Evolutionary conservation across 1,139 yeast species (phyloP).

Genomic region (Geotrichum macrosporum): DNA sequence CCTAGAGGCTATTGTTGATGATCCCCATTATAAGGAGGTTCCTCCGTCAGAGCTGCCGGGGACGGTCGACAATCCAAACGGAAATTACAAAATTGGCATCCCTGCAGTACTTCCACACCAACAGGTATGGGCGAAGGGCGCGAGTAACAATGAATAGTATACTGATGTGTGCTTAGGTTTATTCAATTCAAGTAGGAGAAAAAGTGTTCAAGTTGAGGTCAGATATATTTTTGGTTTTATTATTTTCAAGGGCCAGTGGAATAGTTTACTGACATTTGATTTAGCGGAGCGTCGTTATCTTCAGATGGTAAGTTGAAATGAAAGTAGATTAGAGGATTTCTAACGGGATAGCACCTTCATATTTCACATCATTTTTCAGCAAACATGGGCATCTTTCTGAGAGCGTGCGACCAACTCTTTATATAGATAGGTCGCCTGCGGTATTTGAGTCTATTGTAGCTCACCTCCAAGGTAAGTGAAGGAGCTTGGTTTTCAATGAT

Average conservation of each 20-base stretch:
- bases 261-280: conserved; percentile 5
- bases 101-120: conserved; percentile 60
- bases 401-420: conserved; percentile 44
- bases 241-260: too few species aligned
- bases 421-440: conserved; percentile 71
- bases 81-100: conserved; percentile 45
- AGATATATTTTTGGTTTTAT: neutral
- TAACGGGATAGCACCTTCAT: conserved; percentile 40
- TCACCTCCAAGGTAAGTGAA: conserved; percentile 58
- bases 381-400: conserved; percentile 30
- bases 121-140: conserved; percentile 31
- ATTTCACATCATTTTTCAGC: conserved; percentile 46
- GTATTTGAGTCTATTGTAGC: conserved; percentile 61
- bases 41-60: conserved; percentile 21
- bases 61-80: conserved; percentile 20
- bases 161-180: conserved; percentile 39
- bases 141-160: neutral
- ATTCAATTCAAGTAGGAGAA: conserved; percentile 68
- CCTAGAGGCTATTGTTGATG: neutral
- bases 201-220: conserved; percentile 35
- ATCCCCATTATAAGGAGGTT: conserved; percentile 3
- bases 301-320: conserved; percentile 51
- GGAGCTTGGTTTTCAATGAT: too few species aligned
- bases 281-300: conserved; percentile 78
- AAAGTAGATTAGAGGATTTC: neutral